Evolutionary conservation across 768 basidiomycete species (phyloP).

Genomic region (Aureoboletus auriporus): DNA sequence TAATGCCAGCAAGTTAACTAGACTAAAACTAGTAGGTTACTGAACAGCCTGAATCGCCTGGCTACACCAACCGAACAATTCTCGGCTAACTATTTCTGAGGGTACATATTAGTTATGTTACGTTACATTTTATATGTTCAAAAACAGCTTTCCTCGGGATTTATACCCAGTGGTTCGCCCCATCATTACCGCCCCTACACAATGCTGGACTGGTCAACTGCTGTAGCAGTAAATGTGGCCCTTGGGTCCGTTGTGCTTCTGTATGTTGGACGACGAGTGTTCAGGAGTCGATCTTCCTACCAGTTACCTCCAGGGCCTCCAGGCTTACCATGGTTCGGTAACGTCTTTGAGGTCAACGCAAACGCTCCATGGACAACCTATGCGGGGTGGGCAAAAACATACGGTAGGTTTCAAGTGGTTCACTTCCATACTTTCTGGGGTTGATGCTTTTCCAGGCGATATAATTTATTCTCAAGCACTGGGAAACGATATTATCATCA

Average conservation of each 20-base stretch:
- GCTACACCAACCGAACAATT: no score
- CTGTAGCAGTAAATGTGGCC: no score
- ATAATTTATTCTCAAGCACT: constrained; percentile 1
- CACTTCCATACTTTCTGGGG: background rate
- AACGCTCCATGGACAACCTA: constrained; percentile 2
- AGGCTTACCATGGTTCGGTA: background rate
- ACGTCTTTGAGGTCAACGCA: background rate
- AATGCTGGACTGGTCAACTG: no score
- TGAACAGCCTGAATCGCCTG: no score
- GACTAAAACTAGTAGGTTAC: no score
- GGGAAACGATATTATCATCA: constrained; percentile 20
- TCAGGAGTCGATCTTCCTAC: background rate
- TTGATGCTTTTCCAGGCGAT: constrained; percentile 1
- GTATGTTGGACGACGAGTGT: background rate
- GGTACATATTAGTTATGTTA: no score
- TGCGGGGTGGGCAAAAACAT: background rate
- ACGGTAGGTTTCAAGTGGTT: background rate
- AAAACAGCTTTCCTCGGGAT: no score
- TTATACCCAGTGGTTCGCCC: no score
- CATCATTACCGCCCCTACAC: no score
- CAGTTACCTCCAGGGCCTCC: constrained; percentile 2
- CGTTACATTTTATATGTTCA: no score
- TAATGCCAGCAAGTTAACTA: no score
- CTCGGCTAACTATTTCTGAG: no score
- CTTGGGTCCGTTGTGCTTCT: background rate